Percentiles rank a stretch among this genome's conserved stretches.
Evolutionary conservation across 345 rosid genomes (phyloP).

Genomic region (Raphanus raphanistrum): DNA sequence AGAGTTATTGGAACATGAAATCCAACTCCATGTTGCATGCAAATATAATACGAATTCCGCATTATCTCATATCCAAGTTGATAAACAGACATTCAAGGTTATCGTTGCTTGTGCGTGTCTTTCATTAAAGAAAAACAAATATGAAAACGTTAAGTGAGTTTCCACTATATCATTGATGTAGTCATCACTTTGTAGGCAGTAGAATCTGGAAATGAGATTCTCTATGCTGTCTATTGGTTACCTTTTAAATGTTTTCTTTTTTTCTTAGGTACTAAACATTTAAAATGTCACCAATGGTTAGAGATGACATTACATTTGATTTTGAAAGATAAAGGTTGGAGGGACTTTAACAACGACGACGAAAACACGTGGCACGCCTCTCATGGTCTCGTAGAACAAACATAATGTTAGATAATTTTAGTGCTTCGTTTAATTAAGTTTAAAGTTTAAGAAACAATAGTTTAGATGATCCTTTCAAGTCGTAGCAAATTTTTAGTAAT

Average conservation of each 20-base stretch:
- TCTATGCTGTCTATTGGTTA: constrained; percentile 12
- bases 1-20: not conserved
- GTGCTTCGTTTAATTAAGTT: constrained; percentile 27
- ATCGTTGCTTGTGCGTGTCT: not conserved
- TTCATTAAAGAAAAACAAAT: not conserved
- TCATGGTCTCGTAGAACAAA: constrained; percentile 25
- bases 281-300: not conserved
- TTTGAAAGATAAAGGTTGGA: not conserved
- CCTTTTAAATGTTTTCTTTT: not conserved
- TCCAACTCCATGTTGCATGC: not conserved
- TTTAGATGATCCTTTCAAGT: constrained; percentile 34
- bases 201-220: constrained; percentile 5
- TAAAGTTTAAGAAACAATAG: constrained; percentile 1
- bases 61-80: constrained; percentile 1
- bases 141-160: no score
- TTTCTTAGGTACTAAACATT: not conserved
- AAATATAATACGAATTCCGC: constrained; percentile 10
- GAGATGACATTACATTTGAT: constrained; percentile 12
- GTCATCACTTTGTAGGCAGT: not conserved
- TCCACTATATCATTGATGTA: no score
- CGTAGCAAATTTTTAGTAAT: not conserved
- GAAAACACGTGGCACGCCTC: constrained; percentile 28
- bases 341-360: constrained; percentile 10
- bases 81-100: constrained; percentile 7
- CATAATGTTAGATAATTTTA: constrained; percentile 37